Evolutionary conservation across 331 rosid species (phyloP), one percentile per base, ranked within the genome.

Genomic region (Spiraea crenata): DNA sequence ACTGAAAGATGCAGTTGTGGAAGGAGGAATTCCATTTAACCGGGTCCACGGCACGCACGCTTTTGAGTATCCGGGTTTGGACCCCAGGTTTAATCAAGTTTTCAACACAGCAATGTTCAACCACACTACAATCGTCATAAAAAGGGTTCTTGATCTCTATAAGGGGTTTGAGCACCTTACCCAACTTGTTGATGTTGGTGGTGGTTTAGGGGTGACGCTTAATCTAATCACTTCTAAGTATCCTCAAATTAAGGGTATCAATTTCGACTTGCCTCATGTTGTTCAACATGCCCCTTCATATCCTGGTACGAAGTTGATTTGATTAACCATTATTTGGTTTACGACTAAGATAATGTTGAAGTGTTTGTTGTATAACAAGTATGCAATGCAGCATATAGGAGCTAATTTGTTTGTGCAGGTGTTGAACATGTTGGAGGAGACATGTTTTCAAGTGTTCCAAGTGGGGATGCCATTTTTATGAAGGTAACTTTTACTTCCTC

Each of bases 371-470:
- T 25, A 13, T n/a, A n/a, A n/a, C n/a, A n/a, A n/a, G n/a, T n/a
- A n/a, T n/a, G n/a, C n/a, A n/a, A n/a, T 60, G 65, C 54, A 48
- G 16, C n/a, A 19, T n/a, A 57, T 20, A 57, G 51, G 11, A 64
- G 52, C 7, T 20, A 16, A 19, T 25, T 25, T 25, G 31, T 25
- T 25, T 48, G 77, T 72, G 67, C 72, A 84, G 85, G 87, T 2
- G 82, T 87, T 5, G 77, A 87, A 66, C 90, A 87, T 57, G 61
- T 81, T 9, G 82, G 55, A 0, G 92, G 88, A 76, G 84, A 87
- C 61, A 85, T 87, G 92, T 85, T 87, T 65, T 55, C 45, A 14
- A 71, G 38, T 37, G 81, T 85, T 70, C 85, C 86, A 14, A 79
- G 44, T 19, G 93, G 84, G 34, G 87, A 88, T 49, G 86, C 79